Conservation (phyloP, 2,329 filamentous ascomycete species). For the Sporothrix globosa region DNA sequence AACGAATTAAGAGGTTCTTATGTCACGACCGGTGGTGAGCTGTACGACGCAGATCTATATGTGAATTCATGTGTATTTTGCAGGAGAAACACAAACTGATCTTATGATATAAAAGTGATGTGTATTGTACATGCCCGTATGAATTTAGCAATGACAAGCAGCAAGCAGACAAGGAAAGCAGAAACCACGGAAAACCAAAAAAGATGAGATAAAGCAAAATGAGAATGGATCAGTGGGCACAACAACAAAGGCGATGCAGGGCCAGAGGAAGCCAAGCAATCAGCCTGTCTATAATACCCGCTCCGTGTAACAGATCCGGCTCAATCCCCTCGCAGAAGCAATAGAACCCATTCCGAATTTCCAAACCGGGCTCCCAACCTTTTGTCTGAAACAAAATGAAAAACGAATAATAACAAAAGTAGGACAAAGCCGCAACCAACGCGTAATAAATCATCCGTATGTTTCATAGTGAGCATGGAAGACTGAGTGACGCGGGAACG, state of each 20-base stretch:
- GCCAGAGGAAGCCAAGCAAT: not conserved
- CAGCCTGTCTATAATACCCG: not conserved
- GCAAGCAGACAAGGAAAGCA: not conserved
- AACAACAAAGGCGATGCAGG: not conserved
- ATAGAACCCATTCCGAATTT: not conserved
- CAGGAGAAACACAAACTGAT: not conserved
- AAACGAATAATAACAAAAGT: not conserved
- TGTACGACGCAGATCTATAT: not conserved
- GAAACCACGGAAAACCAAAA: not conserved
- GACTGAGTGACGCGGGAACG: too few species aligned
- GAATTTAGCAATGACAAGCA: not conserved
- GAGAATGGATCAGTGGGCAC: not conserved
- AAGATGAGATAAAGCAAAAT: slow-evolving; percentile 11
- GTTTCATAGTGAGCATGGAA: not conserved
- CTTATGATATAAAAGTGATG: not conserved
- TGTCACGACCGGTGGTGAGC: too few species aligned
- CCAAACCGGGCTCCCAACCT: not conserved
- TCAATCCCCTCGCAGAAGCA: not conserved
- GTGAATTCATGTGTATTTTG: not conserved
- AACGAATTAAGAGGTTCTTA: too few species aligned
- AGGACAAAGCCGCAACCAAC: not conserved
- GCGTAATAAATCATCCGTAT: not conserved
- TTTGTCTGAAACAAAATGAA: not conserved
- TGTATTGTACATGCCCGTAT: slow-evolving; percentile 24
- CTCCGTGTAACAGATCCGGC: not conserved